Base-by-base conservation (phyloP, 345 rosid genomes). In the Syzygium aromaticum region DNA sequence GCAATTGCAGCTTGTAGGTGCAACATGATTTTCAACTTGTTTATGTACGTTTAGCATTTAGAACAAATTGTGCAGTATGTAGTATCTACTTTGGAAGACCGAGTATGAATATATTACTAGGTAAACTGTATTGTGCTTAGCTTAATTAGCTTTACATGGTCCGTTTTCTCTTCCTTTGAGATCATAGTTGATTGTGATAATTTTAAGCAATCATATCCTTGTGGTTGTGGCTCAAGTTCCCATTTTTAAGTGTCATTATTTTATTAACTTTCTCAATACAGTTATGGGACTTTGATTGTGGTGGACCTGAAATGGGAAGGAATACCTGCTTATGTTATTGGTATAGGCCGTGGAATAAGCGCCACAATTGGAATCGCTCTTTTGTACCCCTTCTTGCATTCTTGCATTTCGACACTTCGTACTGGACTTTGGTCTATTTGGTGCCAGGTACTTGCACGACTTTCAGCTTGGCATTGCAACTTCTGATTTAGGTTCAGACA, bases 391-490 rank as follows among this genome's bases (percentile, higher is more conserved):
- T 84, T 92, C 38, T 54, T 95, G 89, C 96, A 95, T 33, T 91
- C 95, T 46, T 94, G 84, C 46, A 89, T 95, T 82, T 90, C 84
- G 33, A 93, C 95, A 3, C 92, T 96, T 82, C 92, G 98, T 89
- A 93, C 98, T 52, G 98, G 98, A 86, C 93, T 96, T 61, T 97
- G 98, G 99, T 94, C 98, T 84, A 87, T 96, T 87, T 97, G 99
- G 98, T 92, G 91, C 87, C 99, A 96, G 98, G 99, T 97, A 88
- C 51, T 21, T 77, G 16, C 30, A 57, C 10, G 40, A 10, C 4
- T 8, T 15, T 30, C 63, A 54, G 49, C 49, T 25, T 64, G 49
- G 7, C 54, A 13, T 52, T 56, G 61, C 59, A 46, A 51, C 46
- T 86, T 3, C 40, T 38, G 49, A 33, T 19, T 52, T 82, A 51